These are phyloP conservation scores for Capronia coronata DNA, from an alignment of 2,329 filamentous ascomycete species.

Conservation along the genomic window DNA sequence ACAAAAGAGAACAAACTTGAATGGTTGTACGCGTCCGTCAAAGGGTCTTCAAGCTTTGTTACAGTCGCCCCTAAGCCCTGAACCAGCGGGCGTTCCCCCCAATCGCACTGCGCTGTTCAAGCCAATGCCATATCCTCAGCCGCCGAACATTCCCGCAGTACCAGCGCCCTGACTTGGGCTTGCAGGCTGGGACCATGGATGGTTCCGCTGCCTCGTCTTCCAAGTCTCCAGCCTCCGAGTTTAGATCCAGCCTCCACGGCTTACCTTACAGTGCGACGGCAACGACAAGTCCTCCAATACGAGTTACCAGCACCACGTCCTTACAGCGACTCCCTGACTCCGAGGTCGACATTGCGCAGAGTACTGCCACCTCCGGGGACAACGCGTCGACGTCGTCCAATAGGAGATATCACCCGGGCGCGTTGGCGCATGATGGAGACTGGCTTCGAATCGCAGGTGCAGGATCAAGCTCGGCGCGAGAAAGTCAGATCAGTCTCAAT, in stretches of 20 bases:
- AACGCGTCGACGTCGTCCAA: conserved; percentile 22
- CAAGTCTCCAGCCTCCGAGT: conserved; percentile 12
- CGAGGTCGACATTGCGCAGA: conserved; percentile 9
- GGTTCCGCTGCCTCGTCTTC: conserved; percentile 9
- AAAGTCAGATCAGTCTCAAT: conserved; percentile 21
- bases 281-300: conserved; percentile 16
- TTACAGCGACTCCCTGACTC: conserved; percentile 13
- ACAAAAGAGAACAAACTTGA: neutral
- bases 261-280: conserved; percentile 19
- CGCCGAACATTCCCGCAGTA: conserved; percentile 5
- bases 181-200: conserved; percentile 12
- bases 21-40: neutral
- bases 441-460: conserved; percentile 3
- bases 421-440: conserved; percentile 21
- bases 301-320: conserved; percentile 13
- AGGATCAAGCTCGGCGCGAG: conserved; percentile 20
- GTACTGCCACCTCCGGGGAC: conserved; percentile 16
- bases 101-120: conserved; percentile 3
- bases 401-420: conserved; percentile 14
- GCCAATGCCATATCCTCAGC: conserved; percentile 11
- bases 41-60: neutral
- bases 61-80: neutral
- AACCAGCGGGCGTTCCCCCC: neutral
- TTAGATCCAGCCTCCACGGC: conserved; percentile 19
- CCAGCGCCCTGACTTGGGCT: conserved; percentile 2